A percentile compares a stretch with the other conserved stretches of the same genome.
These are phyloP conservation scores for Fomitopsis palustris DNA, from an alignment of 1,284 basidiomycete species.

Conservation along the genomic window DNA sequence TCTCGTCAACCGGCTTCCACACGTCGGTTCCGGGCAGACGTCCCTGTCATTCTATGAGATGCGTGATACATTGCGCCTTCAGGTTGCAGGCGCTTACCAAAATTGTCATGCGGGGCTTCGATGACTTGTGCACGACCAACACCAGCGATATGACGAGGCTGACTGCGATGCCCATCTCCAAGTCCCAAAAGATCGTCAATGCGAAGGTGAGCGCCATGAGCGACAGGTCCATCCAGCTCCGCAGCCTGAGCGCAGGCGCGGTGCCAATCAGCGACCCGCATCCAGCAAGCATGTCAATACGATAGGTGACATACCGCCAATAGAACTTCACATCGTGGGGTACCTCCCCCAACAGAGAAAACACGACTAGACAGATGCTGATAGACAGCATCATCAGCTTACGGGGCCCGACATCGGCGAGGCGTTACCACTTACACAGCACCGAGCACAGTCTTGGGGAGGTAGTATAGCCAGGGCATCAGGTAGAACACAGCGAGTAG, in stretches of 20 bases:
- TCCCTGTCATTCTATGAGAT: constrained; percentile 41
- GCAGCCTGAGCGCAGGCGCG: constrained; percentile 49
- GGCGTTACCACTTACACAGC: constrained; percentile 54
- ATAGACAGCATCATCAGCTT: not conserved
- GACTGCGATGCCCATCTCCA: constrained; percentile 83
- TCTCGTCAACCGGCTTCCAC: constrained; percentile 82
- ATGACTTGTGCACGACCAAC: constrained; percentile 84
- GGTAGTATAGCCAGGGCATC: constrained; percentile 70
- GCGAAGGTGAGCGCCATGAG: constrained; percentile 85
- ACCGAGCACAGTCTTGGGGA: constrained; percentile 82
- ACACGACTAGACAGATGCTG: constrained; percentile 82
- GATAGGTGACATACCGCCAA: constrained; percentile 56
- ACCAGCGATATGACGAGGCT: constrained; percentile 84
- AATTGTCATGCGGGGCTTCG: constrained; percentile 71
- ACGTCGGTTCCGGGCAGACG: constrained; percentile 77
- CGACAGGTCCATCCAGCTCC: constrained; percentile 83
- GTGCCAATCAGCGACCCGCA: constrained; percentile 2
- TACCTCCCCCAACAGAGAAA: constrained; percentile 79
- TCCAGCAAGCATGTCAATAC: not conserved
- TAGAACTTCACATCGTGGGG: constrained; percentile 86
- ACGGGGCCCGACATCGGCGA: not conserved
- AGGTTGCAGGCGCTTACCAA: constrained; percentile 37
- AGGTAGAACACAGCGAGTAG: constrained; percentile 86
- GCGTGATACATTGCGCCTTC: not conserved
- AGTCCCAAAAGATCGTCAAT: constrained; percentile 75